Conservation (phyloP, 2,329 filamentous ascomycete species). For the Hymenoscyphus fraxineus region DNA sequence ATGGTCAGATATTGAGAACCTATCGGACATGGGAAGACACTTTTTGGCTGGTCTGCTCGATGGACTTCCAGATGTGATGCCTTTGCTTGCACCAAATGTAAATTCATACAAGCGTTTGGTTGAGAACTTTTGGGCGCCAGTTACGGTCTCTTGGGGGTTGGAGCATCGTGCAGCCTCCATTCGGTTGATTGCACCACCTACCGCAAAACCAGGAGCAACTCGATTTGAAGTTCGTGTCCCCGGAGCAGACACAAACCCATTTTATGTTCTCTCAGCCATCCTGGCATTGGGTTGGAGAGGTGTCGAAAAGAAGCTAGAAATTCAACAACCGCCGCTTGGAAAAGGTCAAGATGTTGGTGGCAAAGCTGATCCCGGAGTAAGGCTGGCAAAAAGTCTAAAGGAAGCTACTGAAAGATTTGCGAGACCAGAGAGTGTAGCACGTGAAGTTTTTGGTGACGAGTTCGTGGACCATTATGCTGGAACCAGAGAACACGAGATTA, state of each 20-base stretch:
- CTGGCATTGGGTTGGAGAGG: constrained; percentile 87
- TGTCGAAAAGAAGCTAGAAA: constrained; percentile 84
- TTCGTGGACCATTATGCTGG: constrained; percentile 96
- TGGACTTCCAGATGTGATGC: constrained; percentile 93
- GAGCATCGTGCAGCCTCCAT: constrained; percentile 93
- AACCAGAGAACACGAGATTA: constrained; percentile 85
- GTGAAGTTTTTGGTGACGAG: constrained; percentile 87
- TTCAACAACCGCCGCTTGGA: constrained; percentile 76
- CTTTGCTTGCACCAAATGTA: constrained; percentile 85
- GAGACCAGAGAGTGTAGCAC: constrained; percentile 75
- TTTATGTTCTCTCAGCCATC: constrained; percentile 81
- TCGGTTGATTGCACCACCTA: constrained; percentile 83
- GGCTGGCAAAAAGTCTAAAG: constrained; percentile 78
- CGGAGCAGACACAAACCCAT: constrained; percentile 90
- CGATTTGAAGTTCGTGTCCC: constrained; percentile 90
- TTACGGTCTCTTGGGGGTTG: constrained; percentile 94
- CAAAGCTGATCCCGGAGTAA: constrained; percentile 63
- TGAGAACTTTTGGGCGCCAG: constrained; percentile 98
- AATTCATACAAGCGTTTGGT: constrained; percentile 98
- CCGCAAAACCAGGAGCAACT: constrained; percentile 77
- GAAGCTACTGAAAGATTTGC: constrained; percentile 81
- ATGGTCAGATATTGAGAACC: constrained; percentile 70
- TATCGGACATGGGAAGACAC: constrained; percentile 86
- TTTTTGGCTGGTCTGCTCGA: constrained; percentile 89
- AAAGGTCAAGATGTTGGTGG: constrained; percentile 81